A percentile compares a stretch with the other conserved stretches of the same genome.
phyloP scores from a whole-genome alignment of 352 stramenopile species.

The Pythium rishiriense region DNA sequence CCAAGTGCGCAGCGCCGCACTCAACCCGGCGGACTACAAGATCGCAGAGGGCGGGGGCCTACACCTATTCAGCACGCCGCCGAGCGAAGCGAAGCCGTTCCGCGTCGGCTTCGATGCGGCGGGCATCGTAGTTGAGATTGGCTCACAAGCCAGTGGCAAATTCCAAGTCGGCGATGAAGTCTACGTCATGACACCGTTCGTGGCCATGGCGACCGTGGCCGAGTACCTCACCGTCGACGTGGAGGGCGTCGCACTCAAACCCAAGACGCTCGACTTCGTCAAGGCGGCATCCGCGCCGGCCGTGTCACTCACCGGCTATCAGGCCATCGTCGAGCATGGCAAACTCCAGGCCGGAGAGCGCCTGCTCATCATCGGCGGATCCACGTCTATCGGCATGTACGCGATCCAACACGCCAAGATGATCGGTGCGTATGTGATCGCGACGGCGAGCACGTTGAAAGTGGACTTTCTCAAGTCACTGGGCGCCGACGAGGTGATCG shows the following conservation, averaged over 20 bases:
- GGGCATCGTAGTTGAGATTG: constrained; percentile 9
- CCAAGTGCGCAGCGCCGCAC: constrained; percentile 11
- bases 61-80: neutral
- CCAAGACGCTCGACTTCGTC: constrained; percentile 34
- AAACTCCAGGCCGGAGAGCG: constrained; percentile 16
- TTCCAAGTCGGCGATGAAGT: constrained; percentile 14
- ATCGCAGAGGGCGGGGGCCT: constrained; percentile 2
- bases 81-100: constrained; percentile 8
- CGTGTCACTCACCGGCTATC: constrained; percentile 35
- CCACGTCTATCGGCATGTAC: no score
- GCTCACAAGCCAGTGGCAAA: neutral
- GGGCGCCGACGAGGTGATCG: constrained; percentile 42
- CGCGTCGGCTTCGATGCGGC: constrained; percentile 25
- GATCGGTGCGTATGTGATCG: no score
- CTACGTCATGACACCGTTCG: no score
- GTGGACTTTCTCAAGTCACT: constrained; percentile 31
- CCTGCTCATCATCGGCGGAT: no score
- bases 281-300: constrained; percentile 36
- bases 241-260: constrained; percentile 36
- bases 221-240: constrained; percentile 42
- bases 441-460: constrained; percentile 38
- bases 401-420: no score
- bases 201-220: constrained; percentile 31
- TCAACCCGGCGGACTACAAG: constrained; percentile 19
- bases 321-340: constrained; percentile 28